Evolutionary conservation across 148 eudicot species (phyloP), one percentile per base, ranked within the genome.

Genomic region (Spergularia marina): DNA sequence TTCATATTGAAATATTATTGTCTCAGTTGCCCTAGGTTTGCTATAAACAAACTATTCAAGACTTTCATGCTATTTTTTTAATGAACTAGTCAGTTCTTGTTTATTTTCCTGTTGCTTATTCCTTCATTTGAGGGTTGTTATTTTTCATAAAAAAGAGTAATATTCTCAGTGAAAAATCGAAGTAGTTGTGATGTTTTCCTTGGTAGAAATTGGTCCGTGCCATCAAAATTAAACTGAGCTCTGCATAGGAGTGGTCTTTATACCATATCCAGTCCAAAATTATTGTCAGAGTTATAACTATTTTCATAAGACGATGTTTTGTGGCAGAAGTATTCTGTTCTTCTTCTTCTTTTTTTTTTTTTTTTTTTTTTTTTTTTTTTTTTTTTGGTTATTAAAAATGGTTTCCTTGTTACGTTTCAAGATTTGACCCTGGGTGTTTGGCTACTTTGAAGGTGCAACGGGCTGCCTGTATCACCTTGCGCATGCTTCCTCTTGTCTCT

Each of bases 391-490:
- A 6, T 44, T 11, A 14, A 39, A 34, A n/a, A 5, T 12, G 5
- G 36, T 7, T 64, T 44, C 73, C 11, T 12, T 67, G 53, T 44
- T 72, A 61, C 47, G 40, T 69, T 68, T 23, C 71, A 61, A 52
- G 9, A 56, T 64, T 70, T 80, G 68, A 81, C 77, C 20, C 47
- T 75, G n/a, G n/a, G 1, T 70, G 39, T 76, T 53, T 77, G 70
- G 59, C 67, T 85, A 41, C 71, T 70, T 14, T 90, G 85, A 84
- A 94, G 98, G 97, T 92, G 59, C 97, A 93, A 79, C 80, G 78
- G 77, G 86, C 94, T 81, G 92, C 96, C 18, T 92, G 96, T 81
- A 77, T 76, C 77, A 85, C 96, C 74, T 76, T 91, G 85, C 84
- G 87, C 74, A 74, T 44, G 67, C 88, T 86, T 68, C 62, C 84